phyloP scores from a whole-genome alignment of 2,329 filamentous ascomycete species.

The Penicillium sp. region DNA sequence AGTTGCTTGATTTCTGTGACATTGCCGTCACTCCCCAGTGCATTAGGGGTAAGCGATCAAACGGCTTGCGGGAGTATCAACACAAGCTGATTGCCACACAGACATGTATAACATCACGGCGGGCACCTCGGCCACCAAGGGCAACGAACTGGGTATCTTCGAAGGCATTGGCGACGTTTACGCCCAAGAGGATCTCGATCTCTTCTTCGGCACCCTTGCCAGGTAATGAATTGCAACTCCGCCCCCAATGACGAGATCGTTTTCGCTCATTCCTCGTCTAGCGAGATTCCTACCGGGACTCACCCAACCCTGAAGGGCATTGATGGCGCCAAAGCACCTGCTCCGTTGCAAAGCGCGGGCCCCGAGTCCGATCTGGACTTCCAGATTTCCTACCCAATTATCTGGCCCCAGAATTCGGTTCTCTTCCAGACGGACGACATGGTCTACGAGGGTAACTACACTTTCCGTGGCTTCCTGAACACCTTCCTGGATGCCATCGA shows the following conservation, averaged over 20 bases:
- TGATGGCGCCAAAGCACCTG: constrained; percentile 39
- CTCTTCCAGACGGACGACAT: constrained; percentile 47
- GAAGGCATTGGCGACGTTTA: constrained; percentile 46
- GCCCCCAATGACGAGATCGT: not conserved
- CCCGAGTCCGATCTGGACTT: constrained; percentile 46
- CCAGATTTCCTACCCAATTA: constrained; percentile 45
- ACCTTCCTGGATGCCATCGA: constrained; percentile 49
- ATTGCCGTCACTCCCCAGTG: constrained; percentile 40
- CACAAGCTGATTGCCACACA: constrained; percentile 10
- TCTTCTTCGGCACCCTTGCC: constrained; percentile 39
- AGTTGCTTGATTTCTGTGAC: constrained; percentile 25
- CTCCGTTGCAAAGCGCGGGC: constrained; percentile 28
- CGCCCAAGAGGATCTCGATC: constrained; percentile 42
- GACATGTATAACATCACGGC: constrained; percentile 45
- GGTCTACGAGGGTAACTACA: constrained; percentile 38
- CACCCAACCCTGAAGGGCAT: constrained; percentile 38
- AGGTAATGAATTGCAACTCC: constrained; percentile 15
- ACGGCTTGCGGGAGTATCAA: not conserved
- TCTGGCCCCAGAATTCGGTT: constrained; percentile 48
- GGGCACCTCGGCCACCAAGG: constrained; percentile 36
- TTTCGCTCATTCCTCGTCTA: not conserved
- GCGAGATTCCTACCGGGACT: constrained; percentile 38
- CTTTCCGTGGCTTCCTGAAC: constrained; percentile 41
- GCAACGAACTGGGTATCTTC: constrained; percentile 46
- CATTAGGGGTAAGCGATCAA: constrained; percentile 28